phyloP scores from a whole-genome alignment of 768 basidiomycete species.

The Terana coerulea region DNA sequence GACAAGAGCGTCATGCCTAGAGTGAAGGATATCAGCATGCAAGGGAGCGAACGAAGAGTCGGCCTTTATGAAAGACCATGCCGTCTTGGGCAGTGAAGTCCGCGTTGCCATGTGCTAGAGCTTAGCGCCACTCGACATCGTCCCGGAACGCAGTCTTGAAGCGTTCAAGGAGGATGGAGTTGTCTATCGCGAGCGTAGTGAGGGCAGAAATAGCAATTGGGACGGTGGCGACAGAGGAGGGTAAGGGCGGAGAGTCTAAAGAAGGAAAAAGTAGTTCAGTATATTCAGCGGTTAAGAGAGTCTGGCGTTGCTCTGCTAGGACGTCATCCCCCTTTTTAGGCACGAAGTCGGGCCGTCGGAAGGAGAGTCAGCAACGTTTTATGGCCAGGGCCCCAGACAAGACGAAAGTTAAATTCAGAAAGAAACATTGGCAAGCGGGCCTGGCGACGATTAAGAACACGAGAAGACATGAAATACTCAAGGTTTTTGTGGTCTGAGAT shows the following conservation, averaged over 20 bases:
- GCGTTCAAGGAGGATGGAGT: slow-evolving; percentile 15
- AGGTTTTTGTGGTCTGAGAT: slow-evolving; percentile 36
- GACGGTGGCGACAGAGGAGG: too few relatives aligned
- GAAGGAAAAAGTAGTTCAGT: slow-evolving; percentile 8
- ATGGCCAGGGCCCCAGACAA: slow-evolving; percentile 29
- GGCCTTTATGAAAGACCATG: slow-evolving; percentile 24
- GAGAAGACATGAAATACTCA: slow-evolving; percentile 31
- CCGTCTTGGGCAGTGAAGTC: slow-evolving; percentile 10
- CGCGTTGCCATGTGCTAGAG: slow-evolving; percentile 12
- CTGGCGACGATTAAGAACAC: slow-evolving; percentile 32
- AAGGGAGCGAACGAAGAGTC: slow-evolving; percentile 31
- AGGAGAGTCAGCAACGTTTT: slow-evolving; percentile 18
- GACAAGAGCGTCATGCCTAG: slow-evolving; percentile 33
- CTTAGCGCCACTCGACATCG: slow-evolving; percentile 19
- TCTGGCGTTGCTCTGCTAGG: slow-evolving; percentile 7
- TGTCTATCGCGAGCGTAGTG: slow-evolving; percentile 21
- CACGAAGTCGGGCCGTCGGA: slow-evolving; percentile 22
- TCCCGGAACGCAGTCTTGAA: slow-evolving; percentile 16
- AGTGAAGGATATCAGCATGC: slow-evolving; percentile 26
- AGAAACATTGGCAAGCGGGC: slow-evolving; percentile 31
- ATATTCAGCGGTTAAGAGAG: slow-evolving; percentile 8
- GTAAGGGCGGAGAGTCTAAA: background rate
- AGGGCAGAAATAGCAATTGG: too few relatives aligned
- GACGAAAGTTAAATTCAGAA: slow-evolving; percentile 18
- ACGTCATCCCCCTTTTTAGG: slow-evolving; percentile 22